Evolutionary conservation across 192 early-diverging fungal genomes (phyloP), one percentile per base, ranked within the genome.

Genomic region (Radiomyces spectabilis): DNA sequence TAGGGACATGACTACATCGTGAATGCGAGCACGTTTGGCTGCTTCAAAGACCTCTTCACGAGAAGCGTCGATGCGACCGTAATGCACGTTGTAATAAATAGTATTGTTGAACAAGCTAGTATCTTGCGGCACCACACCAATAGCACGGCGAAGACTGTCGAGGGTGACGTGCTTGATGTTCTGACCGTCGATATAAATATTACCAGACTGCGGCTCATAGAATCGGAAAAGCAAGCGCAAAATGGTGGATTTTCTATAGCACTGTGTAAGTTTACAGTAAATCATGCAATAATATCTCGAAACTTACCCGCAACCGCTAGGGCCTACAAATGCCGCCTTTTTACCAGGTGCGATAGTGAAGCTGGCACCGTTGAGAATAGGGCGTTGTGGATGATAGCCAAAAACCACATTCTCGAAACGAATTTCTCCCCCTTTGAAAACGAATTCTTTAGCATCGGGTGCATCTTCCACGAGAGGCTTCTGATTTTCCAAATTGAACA

Each of bases 91-190:
- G 65, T 96, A 83, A 59, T 76, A 83, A 33, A 99, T 85, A 0
- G 85, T 86, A 22, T 91, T 82, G 57, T 98, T 98, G 80, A 99
- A 99, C 40, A 99, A 68, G 5, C 87, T 83, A 13, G 90, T 93
- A 63, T 97, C 94, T 65, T 94, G 92, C 9, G 92, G 88, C 1
- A 97, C 90, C 5, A 97, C 91, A 24, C 90, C 92, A 40, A 98
- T 88, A 13, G 67, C 57, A 4, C 72, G 57, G 24, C 97, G 77
- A 64, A 98, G 71, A 33, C 85, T 89, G 31, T 86, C 80, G 29
- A 97, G 53, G n/a, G 71, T 81, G n/a, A 97, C 65, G 31, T 85
- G 53, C n/a, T 74, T 72, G 30, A 99, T 66, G 37, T 89, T 79
- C 57, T 95, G 88, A 4, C 85, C 88, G 52, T 97, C 93, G 10